Evolutionary conservation across 2,329 filamentous ascomycete species (phyloP), one percentile per base, ranked within the genome.

Genomic region (Botrytis medusae): DNA sequence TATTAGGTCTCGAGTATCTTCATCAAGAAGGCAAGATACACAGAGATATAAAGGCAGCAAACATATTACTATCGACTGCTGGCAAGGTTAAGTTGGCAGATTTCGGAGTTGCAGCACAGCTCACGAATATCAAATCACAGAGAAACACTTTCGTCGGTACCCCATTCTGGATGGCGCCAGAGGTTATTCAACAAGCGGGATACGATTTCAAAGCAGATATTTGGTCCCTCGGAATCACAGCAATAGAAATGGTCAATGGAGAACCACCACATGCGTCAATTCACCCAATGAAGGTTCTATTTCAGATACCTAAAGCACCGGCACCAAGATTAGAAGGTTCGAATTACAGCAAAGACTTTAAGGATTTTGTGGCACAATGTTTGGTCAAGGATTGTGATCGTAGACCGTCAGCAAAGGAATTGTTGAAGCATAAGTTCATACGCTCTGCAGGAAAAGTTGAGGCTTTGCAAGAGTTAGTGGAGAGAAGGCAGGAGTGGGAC

Each of bases 101-200:
- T 83, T 99, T 99, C 81, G 96, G 96, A 74, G 96, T 99, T 60
- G 96, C 96, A 12, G 95, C 96, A 44, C 96, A 99, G 82, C 87
- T 99, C 79, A 97, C 94, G 75, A 97, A 98, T 81, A 97, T 98
- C 84, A 98, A 98, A 83, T 98, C 95, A 3, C 94, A 98, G 82
- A 90, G 96, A 72, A 95, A 98, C 83, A 99, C 96, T 0, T 98
- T 99, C 80, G 96, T 99, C 32, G 96, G 96, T 32, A 98, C 95
- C 0, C 96, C 96, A 0, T 97, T 97, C 81, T 97, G 94, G 94
- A 97, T 97, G 94, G 94, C 94, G 0, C 94, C 94, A 1, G 94
- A 97, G 81, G 94, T 97, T 51, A 97, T 97, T 77, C 92, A 97
- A 81, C 94, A 97, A 83, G 90, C 93, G 76, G 89, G 89, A 60